These are phyloP conservation scores for Arthrocladium fulminans DNA, from an alignment of 2,329 filamentous ascomycete species.

Conservation along the genomic window DNA sequence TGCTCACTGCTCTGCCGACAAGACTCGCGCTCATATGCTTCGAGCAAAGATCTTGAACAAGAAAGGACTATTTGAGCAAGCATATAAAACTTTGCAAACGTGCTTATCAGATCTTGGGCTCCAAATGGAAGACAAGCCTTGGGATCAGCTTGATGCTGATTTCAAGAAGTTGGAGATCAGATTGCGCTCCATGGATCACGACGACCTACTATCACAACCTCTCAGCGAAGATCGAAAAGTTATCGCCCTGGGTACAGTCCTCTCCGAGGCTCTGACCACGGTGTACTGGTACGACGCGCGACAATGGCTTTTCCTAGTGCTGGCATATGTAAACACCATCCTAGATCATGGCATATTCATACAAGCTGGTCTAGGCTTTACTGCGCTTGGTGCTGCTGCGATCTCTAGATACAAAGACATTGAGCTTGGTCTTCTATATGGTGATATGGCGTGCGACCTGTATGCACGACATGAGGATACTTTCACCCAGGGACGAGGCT, in stretches of 20 bases:
- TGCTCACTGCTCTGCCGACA: conserved; percentile 65
- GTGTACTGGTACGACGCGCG: conserved; percentile 53
- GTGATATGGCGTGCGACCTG: conserved; percentile 44
- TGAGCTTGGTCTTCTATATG: conserved; percentile 45
- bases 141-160: conserved; percentile 66
- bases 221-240: conserved; percentile 35
- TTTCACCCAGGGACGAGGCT: conserved; percentile 48
- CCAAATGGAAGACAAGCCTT: conserved; percentile 56
- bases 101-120: conserved; percentile 64
- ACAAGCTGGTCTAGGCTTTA: conserved; percentile 50
- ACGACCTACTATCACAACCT: conserved; percentile 31
- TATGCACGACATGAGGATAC: conserved; percentile 44
- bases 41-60: conserved; percentile 71
- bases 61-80: conserved; percentile 59
- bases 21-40: conserved; percentile 73
- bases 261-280: conserved; percentile 50
- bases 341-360: conserved; percentile 47
- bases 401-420: conserved; percentile 51
- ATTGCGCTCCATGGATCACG: conserved; percentile 50
- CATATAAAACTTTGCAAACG: conserved; percentile 60
- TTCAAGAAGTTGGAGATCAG: conserved; percentile 57
- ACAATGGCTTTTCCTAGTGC: conserved; percentile 50
- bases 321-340: conserved; percentile 50
- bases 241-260: conserved; percentile 44
- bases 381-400: conserved; percentile 49